These are phyloP conservation scores for Papiliotrema nemorosa DNA, from an alignment of 1,284 basidiomycete genomes.

Conservation along the genomic window DNA sequence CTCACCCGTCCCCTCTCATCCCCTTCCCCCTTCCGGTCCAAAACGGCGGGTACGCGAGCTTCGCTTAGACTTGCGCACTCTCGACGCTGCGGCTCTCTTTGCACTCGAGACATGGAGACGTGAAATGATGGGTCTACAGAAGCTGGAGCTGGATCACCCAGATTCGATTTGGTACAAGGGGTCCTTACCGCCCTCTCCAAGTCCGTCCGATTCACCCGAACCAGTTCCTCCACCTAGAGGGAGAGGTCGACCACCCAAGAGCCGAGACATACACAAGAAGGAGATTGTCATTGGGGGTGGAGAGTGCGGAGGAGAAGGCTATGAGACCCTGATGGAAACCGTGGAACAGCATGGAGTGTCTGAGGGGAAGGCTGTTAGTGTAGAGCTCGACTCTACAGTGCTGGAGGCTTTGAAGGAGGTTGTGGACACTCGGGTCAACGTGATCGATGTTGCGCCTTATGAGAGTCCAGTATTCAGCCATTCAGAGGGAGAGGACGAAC, in stretches of 20 bases:
- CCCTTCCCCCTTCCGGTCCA: conserved; percentile 28
- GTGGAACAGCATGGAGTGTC: too few relatives aligned
- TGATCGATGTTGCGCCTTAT: too few relatives aligned
- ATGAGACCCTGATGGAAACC: too few relatives aligned
- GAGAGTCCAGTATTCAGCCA: too few relatives aligned
- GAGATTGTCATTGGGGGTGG: not conserved
- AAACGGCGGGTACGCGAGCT: conserved; percentile 33
- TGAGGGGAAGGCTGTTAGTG: too few relatives aligned
- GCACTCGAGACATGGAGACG: conserved; percentile 40
- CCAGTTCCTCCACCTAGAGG: too few relatives aligned
- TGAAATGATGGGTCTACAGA: conserved; percentile 23
- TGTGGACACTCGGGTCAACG: too few relatives aligned
- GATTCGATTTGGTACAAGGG: conserved; percentile 27
- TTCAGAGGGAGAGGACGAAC: not conserved
- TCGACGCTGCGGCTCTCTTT: conserved; percentile 38
- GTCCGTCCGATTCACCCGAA: too few relatives aligned
- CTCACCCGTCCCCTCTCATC: conserved; percentile 7
- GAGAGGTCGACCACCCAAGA: not conserved
- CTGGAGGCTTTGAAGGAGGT: too few relatives aligned
- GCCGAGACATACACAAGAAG: too few relatives aligned
- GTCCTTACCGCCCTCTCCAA: conserved; percentile 11
- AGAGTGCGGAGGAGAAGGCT: not conserved
- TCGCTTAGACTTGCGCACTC: conserved; percentile 35
- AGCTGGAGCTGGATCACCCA: conserved; percentile 23
- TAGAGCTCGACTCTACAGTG: too few relatives aligned